Evolutionary conservation across 352 stramenopile species (phyloP), one percentile per base, ranked within the genome.

Genomic region (Phytophthora hibernalis): DNA sequence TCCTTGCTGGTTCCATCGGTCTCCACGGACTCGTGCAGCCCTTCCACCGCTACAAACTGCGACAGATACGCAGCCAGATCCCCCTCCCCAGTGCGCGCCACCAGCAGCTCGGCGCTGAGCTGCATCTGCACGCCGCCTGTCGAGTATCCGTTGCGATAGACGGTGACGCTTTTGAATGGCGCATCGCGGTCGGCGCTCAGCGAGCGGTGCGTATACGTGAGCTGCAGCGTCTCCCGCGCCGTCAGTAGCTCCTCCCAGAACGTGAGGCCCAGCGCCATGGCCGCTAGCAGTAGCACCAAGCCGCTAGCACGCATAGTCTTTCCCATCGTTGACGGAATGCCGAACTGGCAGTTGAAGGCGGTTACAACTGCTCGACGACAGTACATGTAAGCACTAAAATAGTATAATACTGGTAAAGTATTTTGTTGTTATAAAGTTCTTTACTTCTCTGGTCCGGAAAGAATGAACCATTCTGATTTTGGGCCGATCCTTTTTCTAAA

Each of bases 61-160:
- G 87, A 93, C 42, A 95, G 74, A 74, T 93, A 93, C 42, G 84
- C 85, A 28, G 87, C 87, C 20, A 95, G 65, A 18, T 90, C 85
- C 7, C 70, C 70, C 7, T 68, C 50, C 11, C 65, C 75, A 55
- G 52, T 76, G 51, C 88, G 82, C 30, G 68, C 63, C n/a, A 80
- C 60, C n/a, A 90, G 62, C 37, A 91, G 42, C 60, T 88, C 74
- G 13, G 77, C 77, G 52, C 76, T 82, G 16, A 95, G 78, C 60
- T 85, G 67, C 64, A 95, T 83, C 61, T 89, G 68, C 37, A 95
- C 83, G 55, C 87, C 85, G 38, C 85, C 85, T 2, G 75, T 89
- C 37, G 83, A 92, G 69, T 83, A 91, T 54, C 87, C 87, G 66
- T 95, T 95, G 58, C 85, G 84, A 64, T 83, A 95, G 18, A 95